These are phyloP conservation scores for Ceriops tagal DNA, from an alignment of 345 rosid genomes.

Conservation along the genomic window DNA sequence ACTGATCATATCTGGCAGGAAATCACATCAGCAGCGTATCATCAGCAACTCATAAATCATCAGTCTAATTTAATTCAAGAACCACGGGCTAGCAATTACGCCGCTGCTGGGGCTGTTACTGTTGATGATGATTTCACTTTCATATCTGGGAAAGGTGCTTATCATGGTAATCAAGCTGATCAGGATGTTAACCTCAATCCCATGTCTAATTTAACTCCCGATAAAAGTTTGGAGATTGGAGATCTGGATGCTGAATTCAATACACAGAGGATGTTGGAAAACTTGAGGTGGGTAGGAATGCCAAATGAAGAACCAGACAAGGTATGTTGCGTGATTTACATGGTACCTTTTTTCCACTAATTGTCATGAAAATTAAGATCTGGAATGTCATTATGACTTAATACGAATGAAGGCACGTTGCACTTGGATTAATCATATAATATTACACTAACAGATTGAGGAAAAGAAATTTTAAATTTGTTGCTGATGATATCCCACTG, in stretches of 20 bases:
- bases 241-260: conserved; percentile 40
- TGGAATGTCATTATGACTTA: too few species aligned
- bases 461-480: too few species aligned
- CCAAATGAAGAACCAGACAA: conserved; percentile 60
- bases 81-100: conserved; percentile 43
- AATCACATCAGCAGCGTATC: conserved; percentile 58
- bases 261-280: conserved; percentile 52
- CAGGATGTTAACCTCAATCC: conserved; percentile 19
- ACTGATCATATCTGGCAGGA: conserved; percentile 47
- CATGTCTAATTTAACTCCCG: conserved; percentile 30
- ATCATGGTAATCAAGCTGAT: conserved; percentile 5
- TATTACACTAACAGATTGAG: too few species aligned
- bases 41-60: conserved; percentile 39
- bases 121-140: conserved; percentile 48
- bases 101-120: conserved; percentile 4
- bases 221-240: conserved; percentile 43
- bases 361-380: too few species aligned
- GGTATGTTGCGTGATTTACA: conserved; percentile 30
- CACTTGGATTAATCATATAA: too few species aligned
- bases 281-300: conserved; percentile 89
- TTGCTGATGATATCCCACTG: background rate
- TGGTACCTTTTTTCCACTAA: background rate
- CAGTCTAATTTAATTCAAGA: conserved; percentile 32
- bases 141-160: conserved; percentile 31
- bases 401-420: too few species aligned